A percentile compares a stretch with the other conserved stretches of the same genome.
phyloP scores from a whole-genome alignment of 345 rosid species.

The Arabis alpina region DNA sequence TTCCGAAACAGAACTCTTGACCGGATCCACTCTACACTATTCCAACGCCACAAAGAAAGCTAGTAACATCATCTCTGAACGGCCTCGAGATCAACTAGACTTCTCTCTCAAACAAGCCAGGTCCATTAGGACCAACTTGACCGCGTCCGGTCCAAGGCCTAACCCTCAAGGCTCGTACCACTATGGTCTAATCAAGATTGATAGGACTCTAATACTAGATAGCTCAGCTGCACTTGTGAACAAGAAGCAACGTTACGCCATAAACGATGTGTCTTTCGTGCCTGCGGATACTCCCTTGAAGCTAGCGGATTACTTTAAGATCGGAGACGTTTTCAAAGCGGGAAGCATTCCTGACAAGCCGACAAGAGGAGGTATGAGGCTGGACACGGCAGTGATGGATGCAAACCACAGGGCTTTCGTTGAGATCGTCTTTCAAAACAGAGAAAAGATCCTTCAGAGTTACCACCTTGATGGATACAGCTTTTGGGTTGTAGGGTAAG shows the following conservation, averaged over 20 bases:
- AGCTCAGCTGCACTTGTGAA: slow-evolving; percentile 64
- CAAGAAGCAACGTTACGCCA: slow-evolving; percentile 80
- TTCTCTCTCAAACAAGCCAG: slow-evolving; percentile 86
- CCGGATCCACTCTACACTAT: slow-evolving; percentile 68
- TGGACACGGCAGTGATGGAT: slow-evolving; percentile 82
- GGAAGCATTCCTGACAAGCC: slow-evolving; percentile 71
- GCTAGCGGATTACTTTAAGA: slow-evolving; percentile 84
- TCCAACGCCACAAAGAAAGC: slow-evolving; percentile 37
- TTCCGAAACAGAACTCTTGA: slow-evolving; percentile 47
- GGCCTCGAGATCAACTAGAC: slow-evolving; percentile 55
- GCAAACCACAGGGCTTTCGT: slow-evolving; percentile 62
- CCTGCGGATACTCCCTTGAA: slow-evolving; percentile 78
- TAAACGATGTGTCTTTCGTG: slow-evolving; percentile 73
- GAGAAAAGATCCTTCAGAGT: slow-evolving; percentile 70
- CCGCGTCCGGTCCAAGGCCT: slow-evolving; percentile 95
- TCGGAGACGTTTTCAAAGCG: slow-evolving; percentile 61
- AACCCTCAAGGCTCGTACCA: slow-evolving; percentile 99
- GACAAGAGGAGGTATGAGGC: slow-evolving; percentile 42
- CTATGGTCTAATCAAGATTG: slow-evolving; percentile 67
- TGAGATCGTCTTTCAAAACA: slow-evolving; percentile 82
- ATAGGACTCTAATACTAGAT: slow-evolving; percentile 61
- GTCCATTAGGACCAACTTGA: slow-evolving; percentile 80
- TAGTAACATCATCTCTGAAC: slow-evolving; percentile 11
- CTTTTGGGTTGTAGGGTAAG: slow-evolving; percentile 95
- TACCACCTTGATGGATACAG: slow-evolving; percentile 84